Conservation (phyloP, 2,329 filamentous ascomycete species). For the Xylaria hypoxylon region DNA sequence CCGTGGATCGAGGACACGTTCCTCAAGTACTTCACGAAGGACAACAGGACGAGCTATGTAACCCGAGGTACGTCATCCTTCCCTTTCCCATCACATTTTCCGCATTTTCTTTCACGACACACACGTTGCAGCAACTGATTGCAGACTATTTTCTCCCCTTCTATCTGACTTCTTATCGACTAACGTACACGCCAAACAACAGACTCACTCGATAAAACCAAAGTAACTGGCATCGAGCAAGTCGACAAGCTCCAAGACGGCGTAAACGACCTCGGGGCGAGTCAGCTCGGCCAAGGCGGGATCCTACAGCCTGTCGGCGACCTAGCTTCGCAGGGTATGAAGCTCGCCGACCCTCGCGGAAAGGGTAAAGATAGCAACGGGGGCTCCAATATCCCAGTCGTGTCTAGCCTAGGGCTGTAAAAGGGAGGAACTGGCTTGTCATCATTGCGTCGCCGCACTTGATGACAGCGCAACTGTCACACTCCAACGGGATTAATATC, state of each 20-base stretch:
- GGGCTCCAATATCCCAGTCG: constrained; percentile 11
- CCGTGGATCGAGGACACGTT: constrained; percentile 82
- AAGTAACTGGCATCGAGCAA: constrained; percentile 74
- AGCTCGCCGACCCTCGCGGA: constrained; percentile 71
- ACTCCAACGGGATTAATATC: background rate
- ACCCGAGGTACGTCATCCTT: constrained; percentile 67
- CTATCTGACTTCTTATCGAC: background rate
- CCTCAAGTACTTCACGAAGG: constrained; percentile 77
- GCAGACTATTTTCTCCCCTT: background rate
- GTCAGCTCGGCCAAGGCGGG: constrained; percentile 76
- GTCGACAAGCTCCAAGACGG: constrained; percentile 77
- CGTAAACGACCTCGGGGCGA: constrained; percentile 70
- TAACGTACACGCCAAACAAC: constrained; percentile 25
- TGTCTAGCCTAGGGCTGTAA: constrained; percentile 20
- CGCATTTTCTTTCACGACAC: background rate
- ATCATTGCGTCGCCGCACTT: background rate
- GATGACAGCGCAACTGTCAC: too few relatives aligned
- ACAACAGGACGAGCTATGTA: constrained; percentile 80
- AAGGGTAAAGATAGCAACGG: constrained; percentile 54
- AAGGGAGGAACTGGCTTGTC: too few relatives aligned
- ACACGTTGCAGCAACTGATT: background rate
- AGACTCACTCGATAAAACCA: constrained; percentile 77
- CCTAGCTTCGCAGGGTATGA: constrained; percentile 71
- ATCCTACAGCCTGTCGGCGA: constrained; percentile 74
- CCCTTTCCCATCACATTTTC: background rate